phyloP scores from a whole-genome alignment of 2,329 filamentous ascomycete genomes.

The Colletotrichum melonis region DNA sequence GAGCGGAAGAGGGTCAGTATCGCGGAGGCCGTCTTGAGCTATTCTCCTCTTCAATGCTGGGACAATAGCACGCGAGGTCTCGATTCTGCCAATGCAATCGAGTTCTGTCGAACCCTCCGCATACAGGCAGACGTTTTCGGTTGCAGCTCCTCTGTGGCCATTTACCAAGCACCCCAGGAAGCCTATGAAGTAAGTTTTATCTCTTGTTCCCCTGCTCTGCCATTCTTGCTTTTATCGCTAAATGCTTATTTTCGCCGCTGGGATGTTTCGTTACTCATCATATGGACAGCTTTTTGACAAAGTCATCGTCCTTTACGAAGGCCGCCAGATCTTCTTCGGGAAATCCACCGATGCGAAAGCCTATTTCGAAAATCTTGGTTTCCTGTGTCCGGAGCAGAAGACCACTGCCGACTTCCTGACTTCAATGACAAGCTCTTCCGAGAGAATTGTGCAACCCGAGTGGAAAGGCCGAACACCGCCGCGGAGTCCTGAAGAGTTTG shows the following conservation, averaged over 20 bases:
- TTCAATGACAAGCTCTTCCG: conserved; percentile 55
- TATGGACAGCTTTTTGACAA: conserved; percentile 68
- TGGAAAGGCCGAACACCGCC: conserved; percentile 17
- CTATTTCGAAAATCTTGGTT: conserved; percentile 77
- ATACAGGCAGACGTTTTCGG: conserved; percentile 42
- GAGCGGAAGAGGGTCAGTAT: conserved; percentile 58
- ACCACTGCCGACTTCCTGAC: conserved; percentile 83
- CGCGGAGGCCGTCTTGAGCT: conserved; percentile 46
- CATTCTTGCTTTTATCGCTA: not conserved
- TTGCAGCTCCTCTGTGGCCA: conserved; percentile 40
- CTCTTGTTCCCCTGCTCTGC: not conserved
- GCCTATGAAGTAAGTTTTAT: conserved; percentile 58
- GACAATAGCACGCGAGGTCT: conserved; percentile 64
- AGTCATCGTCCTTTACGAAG: conserved; percentile 73
- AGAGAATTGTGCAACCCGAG: conserved; percentile 37
- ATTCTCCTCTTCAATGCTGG: conserved; percentile 43
- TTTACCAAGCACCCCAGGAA: conserved; percentile 72
- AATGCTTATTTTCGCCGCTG: not conserved
- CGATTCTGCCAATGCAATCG: conserved; percentile 28
- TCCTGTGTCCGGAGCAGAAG: conserved; percentile 63
- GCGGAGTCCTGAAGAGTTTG: conserved; percentile 27
- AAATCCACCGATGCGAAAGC: conserved; percentile 66
- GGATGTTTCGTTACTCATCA: not conserved
- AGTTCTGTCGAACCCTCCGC: conserved; percentile 41
- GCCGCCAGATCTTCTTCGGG: conserved; percentile 76